Conservation (phyloP, 108 stramenopile species). For the Nitzschia palea region DNA sequence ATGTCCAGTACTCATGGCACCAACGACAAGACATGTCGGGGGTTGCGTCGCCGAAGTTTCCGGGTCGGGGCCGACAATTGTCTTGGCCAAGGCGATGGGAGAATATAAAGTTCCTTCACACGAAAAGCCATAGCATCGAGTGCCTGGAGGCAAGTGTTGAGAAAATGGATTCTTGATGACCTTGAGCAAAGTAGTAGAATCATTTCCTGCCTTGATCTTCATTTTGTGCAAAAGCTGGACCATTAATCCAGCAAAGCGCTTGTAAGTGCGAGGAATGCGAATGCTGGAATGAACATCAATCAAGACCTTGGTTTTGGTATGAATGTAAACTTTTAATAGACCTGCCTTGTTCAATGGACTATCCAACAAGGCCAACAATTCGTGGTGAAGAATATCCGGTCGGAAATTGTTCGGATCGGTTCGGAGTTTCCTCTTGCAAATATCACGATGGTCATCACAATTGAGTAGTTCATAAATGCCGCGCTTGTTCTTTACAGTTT, state of each 20-base stretch:
- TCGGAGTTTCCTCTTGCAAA: conserved; percentile 88
- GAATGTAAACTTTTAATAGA: conserved; percentile 89
- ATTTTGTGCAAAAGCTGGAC: conserved; percentile 99
- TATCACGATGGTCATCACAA: conserved; percentile 97
- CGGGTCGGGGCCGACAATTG: conserved; percentile 65
- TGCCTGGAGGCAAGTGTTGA: conserved; percentile 93
- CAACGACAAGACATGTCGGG: conserved; percentile 93
- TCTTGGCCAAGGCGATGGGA: conserved; percentile 79
- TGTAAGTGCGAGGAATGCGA: conserved; percentile 97
- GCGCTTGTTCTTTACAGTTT: conserved; percentile 95
- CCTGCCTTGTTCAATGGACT: conserved; percentile 98
- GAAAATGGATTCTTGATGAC: conserved; percentile 98
- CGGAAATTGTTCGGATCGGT: conserved; percentile 92
- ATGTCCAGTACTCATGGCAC: conserved; percentile 96
- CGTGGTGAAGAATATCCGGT: conserved; percentile 99
- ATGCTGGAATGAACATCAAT: conserved; percentile 94
- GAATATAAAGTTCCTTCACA: conserved; percentile 85
- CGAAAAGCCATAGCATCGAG: conserved; percentile 84
- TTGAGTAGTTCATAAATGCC: conserved; percentile 96
- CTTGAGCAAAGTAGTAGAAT: conserved; percentile 90
- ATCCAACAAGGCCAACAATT: conserved; percentile 94
- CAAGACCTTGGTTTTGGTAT: conserved; percentile 90
- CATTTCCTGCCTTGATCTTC: conserved; percentile 96
- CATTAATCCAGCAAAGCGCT: conserved; percentile 90
- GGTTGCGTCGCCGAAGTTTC: conserved; percentile 20